These are phyloP conservation scores for Friedmanniomyces simplex DNA, from an alignment of 495 filamentous ascomycete species.

Conservation along the genomic window DNA sequence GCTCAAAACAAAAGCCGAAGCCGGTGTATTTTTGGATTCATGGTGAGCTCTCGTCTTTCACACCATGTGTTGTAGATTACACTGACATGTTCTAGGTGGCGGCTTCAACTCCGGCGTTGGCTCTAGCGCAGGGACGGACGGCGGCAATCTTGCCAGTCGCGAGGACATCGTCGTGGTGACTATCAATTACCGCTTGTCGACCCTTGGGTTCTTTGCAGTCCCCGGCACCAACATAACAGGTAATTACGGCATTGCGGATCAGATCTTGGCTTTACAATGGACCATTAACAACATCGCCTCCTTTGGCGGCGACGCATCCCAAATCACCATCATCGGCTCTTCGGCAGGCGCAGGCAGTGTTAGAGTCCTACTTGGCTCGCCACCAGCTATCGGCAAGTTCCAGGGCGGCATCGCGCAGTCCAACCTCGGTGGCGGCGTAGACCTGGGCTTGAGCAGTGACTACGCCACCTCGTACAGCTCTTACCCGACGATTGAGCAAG, in stretches of 20 bases:
- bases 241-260: constrained; percentile 40
- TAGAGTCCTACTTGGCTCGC: constrained; percentile 21
- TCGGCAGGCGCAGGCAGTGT: constrained; percentile 6
- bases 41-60: not conserved
- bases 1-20: constrained; percentile 12
- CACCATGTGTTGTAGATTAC: not conserved
- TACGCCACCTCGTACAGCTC: constrained; percentile 40
- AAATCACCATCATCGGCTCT: constrained; percentile 17
- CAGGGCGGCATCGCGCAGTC: constrained; percentile 34
- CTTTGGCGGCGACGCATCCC: constrained; percentile 44
- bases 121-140: constrained; percentile 15
- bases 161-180: constrained; percentile 24
- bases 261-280: constrained; percentile 43
- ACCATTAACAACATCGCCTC: constrained; percentile 44
- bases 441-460: constrained; percentile 27
- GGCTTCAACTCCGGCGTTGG: constrained; percentile 29
- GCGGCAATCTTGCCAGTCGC: constrained; percentile 23
- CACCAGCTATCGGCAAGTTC: constrained; percentile 31
- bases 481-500: constrained; percentile 36
- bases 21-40: constrained; percentile 5
- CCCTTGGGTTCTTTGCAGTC: constrained; percentile 2
- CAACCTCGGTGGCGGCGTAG: constrained; percentile 37
- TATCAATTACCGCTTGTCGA: constrained; percentile 14
- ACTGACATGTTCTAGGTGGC: not conserved
- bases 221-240: constrained; percentile 7